Evolutionary conservation across 2,329 filamentous ascomycete genomes (phyloP), one percentile per base, ranked within the genome.

Genomic region (Microdochium paspali): DNA sequence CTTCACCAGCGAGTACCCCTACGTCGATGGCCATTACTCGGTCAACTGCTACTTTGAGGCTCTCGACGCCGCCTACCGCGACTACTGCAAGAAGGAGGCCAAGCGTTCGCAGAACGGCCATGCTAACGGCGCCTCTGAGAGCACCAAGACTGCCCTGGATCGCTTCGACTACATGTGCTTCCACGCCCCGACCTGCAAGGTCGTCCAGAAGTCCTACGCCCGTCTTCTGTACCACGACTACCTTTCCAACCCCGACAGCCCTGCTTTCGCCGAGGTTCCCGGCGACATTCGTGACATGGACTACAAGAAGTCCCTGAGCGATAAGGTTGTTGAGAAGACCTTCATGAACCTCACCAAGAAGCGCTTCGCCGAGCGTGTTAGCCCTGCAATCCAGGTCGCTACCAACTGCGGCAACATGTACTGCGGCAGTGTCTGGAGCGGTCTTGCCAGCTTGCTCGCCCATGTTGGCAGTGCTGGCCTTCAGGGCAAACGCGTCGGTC

Each of bases 141-240:
- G 65, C 49, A 56, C 68, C 61, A 83, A 85, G 71, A 80, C 81
- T 32, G 70, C 76, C 44, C 69, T 93, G 50, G 87, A 91, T 67
- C 83, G 85, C 61, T 93, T 93, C 66, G 87, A 91, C 68, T 87
- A 89, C 72, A 69, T 93, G 63, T 68, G 82, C 51, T 93, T 90
- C 81, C 87, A 93, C 67, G 77, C 87, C 18, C 87, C 87, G 35
- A 91, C 83, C 53, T 93, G 87, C 84, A 93, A 93, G 74, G 76
- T 90, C 49, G 87, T 93, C 51, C 74, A 85, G 63, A 93, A 93
- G 73, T 90, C 85, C 18, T 93, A 90, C 63, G 87, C 80, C 50
- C 85, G 87, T 56, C 76, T 93, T 54, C 74, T 91, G 49, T 93
- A 93, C 77, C 88, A 91, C 65, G 87, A 93, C 71, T 93, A 85